phyloP scores from a whole-genome alignment of 176 grass and related monocot species.

The Ensete ventricosum region DNA sequence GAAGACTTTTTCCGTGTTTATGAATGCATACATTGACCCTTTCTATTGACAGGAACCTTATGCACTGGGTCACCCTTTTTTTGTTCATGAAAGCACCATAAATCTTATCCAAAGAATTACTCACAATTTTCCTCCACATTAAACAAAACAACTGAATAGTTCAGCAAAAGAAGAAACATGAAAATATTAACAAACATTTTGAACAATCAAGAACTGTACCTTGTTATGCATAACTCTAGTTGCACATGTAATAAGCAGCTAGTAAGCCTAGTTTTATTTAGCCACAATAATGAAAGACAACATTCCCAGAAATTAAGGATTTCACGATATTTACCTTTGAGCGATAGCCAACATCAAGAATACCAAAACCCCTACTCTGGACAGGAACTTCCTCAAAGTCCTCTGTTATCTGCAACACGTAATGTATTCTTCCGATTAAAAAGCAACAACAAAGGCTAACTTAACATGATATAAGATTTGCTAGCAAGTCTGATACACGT shows the following conservation, averaged over 20 bases:
- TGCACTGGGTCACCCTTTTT: no score
- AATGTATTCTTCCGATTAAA: not conserved
- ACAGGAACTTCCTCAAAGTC: conserved; percentile 87
- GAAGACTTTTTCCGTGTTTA: no score
- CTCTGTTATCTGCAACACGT: conserved; percentile 58
- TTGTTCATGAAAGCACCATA: no score
- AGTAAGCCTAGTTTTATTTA: not conserved
- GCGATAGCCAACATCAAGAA: conserved; percentile 88
- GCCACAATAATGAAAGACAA: not conserved
- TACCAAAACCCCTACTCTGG: conserved; percentile 91
- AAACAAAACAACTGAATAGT: not conserved
- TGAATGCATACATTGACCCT: no score
- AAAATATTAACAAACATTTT: not conserved
- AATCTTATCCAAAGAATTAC: no score
- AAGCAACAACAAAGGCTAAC: no score
- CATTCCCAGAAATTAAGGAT: not conserved
- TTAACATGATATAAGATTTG: not conserved
- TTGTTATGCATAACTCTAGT: not conserved
- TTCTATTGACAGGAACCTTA: no score
- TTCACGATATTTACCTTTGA: conserved; percentile 43
- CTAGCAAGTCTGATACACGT: not conserved
- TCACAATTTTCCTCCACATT: no score
- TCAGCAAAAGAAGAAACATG: not conserved
- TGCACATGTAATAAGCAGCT: not conserved
- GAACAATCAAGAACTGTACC: not conserved